Evolutionary conservation across 805 yeast genomes (phyloP).

Genomic region (Lipomyces chichibuensis): DNA sequence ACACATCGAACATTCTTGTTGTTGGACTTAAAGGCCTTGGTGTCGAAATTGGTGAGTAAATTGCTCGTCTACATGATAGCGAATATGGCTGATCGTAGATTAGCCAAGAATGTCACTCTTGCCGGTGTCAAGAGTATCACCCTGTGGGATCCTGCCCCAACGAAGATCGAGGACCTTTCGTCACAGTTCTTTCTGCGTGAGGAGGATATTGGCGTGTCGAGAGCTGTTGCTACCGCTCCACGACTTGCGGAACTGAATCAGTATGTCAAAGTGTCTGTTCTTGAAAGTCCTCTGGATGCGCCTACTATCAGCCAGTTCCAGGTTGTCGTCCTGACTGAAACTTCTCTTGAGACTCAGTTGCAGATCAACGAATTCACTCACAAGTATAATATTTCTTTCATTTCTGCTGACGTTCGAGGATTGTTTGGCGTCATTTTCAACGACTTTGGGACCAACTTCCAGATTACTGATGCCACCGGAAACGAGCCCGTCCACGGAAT

Average conservation of each 20-base stretch:
- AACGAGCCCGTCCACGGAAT: conserved; percentile 90
- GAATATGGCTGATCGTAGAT: not conserved
- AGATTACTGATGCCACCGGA: conserved; percentile 83
- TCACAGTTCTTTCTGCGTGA: conserved; percentile 78
- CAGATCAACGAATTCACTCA: conserved; percentile 77
- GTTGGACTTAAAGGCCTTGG: conserved; percentile 93
- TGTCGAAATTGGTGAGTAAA: conserved; percentile 67
- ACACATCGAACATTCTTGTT: conserved; percentile 84
- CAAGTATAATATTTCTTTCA: conserved; percentile 70
- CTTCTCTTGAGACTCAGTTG: conserved; percentile 71
- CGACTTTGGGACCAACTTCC: conserved; percentile 83
- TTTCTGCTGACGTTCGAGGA: conserved; percentile 82
- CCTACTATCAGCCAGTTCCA: conserved; percentile 62
- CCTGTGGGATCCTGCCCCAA: conserved; percentile 77
- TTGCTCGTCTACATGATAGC: not conserved
- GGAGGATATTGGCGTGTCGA: conserved; percentile 71
- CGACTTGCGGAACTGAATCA: conserved; percentile 80
- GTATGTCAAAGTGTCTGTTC: conserved; percentile 82
- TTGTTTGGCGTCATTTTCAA: conserved; percentile 86
- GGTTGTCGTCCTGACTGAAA: conserved; percentile 81
- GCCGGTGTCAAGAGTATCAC: conserved; percentile 96
- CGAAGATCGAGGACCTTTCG: conserved; percentile 71
- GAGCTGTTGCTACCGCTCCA: conserved; percentile 72
- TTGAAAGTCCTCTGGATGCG: conserved; percentile 58
- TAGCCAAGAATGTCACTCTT: conserved; percentile 84